Base-by-base conservation (phyloP, 1,284 basidiomycete species). In the Leccinum griseonigrum region DNA sequence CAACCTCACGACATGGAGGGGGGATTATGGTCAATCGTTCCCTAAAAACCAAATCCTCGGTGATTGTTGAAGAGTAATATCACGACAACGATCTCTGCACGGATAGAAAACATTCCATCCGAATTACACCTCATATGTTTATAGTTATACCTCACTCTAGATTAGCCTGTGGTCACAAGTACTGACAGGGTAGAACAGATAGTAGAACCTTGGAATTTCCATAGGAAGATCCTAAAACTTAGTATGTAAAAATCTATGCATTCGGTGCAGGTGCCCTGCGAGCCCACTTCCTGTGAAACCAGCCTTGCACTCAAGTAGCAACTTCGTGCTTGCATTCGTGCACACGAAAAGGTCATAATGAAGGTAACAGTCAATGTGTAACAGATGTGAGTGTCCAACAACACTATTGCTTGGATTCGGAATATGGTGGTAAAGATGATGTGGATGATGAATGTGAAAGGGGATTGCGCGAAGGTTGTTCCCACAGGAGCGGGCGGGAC, bases 1-100 rank as follows among this genome's bases (percentile, higher is more conserved):
- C 2, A 79, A 81, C 62, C 66, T 80, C 62, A 79, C 74, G 29
- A 80, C 75, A 28, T 79, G 76, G 78, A 66, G 16, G 36, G 72
- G 67, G 22, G 77, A 77, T 48, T 75, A 73, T 46, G 66, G 67
- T 2, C 71, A 72, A 50, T 61, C 75, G 18, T 70, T 76, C 51
- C 74, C 74, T 8, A 76, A 68, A 58, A 75, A 73, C 58, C 64
- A 56, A 51, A 71, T 75, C 57, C 65, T 76, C n/a, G 63, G 58
- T 40, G 60, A 75, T 60, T 77, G 75, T 54, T 76, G 57, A 64
- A 62, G 32, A 10, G 9, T 43, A 10, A 43, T 43, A 18, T 18
- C 4, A n/a, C 7, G 16, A 40, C 4, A 43, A 43, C 40, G 1
- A 43, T 43, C n/a, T 43, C 40, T 43, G 10, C n/a, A 10, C 40